Conservation (phyloP, 2,329 filamentous ascomycete species). For the Colletotrichum musae region DNA sequence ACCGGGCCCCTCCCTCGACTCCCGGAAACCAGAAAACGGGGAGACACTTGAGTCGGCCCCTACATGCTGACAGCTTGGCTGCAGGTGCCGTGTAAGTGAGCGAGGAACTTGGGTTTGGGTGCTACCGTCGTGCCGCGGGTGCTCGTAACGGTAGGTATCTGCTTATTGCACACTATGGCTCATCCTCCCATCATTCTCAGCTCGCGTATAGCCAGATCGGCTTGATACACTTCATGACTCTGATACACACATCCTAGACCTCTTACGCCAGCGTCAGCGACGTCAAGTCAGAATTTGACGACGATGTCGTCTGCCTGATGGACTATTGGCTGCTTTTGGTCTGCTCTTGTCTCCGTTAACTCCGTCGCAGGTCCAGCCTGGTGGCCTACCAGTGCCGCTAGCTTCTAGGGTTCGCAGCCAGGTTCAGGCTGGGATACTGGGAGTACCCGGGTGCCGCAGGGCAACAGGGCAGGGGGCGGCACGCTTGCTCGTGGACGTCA, state of each 20-base stretch:
- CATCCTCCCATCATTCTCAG: no score
- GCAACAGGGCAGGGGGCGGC: constrained; percentile 13
- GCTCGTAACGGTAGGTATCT: neutral
- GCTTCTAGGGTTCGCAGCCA: constrained; percentile 28
- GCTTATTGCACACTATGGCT: no score
- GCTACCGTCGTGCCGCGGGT: neutral
- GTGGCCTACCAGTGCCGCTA: constrained; percentile 6
- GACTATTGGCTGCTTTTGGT: neutral
- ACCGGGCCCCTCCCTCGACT: no score
- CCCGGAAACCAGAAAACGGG: no score
- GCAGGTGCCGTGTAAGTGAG: constrained; percentile 8
- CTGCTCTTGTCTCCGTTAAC: constrained; percentile 33
- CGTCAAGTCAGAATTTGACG: constrained; percentile 3
- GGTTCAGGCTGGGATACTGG: constrained; percentile 5
- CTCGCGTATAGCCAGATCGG: neutral
- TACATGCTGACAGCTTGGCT: neutral
- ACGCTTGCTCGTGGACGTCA: constrained; percentile 6
- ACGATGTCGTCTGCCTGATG: neutral
- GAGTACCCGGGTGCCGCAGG: constrained; percentile 7
- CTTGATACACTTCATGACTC: constrained; percentile 13
- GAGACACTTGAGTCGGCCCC: no score
- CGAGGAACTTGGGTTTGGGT: neutral
- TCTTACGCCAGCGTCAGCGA: constrained; percentile 4
- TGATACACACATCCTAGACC: constrained; percentile 4
- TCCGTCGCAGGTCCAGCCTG: constrained; percentile 33